phyloP scores from a whole-genome alignment of 1,284 basidiomycete species.

The Moesziomyces sp. region DNA sequence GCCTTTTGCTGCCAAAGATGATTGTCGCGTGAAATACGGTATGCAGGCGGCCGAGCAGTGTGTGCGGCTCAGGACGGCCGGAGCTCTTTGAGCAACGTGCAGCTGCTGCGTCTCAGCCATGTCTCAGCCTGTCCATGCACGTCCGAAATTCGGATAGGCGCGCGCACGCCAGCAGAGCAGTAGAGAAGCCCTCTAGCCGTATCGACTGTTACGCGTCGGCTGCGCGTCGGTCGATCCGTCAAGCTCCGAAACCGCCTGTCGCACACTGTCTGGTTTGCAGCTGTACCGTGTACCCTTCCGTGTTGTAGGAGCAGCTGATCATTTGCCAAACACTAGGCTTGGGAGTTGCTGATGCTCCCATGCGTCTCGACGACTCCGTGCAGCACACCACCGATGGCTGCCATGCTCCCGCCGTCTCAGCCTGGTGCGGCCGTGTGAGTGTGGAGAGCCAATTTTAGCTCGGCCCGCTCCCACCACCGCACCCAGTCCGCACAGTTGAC shows the following conservation, averaged over 20 bases:
- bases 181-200: no score
- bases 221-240: no score
- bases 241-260: no score
- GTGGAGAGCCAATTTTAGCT: background rate
- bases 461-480: background rate
- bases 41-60: background rate
- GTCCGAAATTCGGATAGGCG: no score
- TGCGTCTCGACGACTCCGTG: background rate
- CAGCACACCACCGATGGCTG: background rate
- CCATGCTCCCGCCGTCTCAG: no score
- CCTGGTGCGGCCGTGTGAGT: background rate
- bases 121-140: conserved; percentile 4
- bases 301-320: no score
- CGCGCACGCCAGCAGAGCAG: no score
- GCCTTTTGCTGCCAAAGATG: background rate
- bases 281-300: no score
- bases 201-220: no score
- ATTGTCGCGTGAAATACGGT: background rate
- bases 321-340: background rate
- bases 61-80: conserved; percentile 2
- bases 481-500: no score
- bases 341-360: background rate
- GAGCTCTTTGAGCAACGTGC: conserved; percentile 12
- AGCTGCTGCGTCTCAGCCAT: conserved; percentile 17
- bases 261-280: no score